A percentile compares a stretch with the other conserved stretches of the same genome.
These are phyloP conservation scores for Leccinum huronense DNA, from an alignment of 1,284 basidiomycete species.

Conservation along the genomic window DNA sequence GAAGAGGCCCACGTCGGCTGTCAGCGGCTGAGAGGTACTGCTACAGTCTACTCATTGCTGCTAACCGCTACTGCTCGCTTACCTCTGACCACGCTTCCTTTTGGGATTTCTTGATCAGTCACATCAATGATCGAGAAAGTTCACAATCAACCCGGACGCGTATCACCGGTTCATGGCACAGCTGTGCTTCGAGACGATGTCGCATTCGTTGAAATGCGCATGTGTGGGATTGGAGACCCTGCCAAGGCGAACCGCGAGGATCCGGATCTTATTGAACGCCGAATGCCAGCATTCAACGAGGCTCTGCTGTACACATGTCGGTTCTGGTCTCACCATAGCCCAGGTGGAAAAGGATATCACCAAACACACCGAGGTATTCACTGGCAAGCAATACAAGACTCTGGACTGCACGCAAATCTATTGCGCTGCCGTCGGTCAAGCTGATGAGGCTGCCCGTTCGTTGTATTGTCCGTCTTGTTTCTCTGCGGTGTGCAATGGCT, in stretches of 20 bases:
- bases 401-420: conserved; percentile 59
- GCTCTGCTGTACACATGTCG: conserved; percentile 26
- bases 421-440: conserved; percentile 27
- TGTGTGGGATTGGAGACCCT: conserved; percentile 25
- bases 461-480: conserved; percentile 53
- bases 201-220: conserved; percentile 22
- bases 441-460: conserved; percentile 29
- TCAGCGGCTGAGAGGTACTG: no score
- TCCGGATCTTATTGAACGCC: conserved; percentile 22
- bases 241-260: conserved; percentile 24
- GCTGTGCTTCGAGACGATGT: conserved; percentile 23
- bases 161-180: conserved; percentile 24
- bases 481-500: conserved; percentile 47
- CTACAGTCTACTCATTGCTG: no score
- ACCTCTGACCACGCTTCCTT: no score
- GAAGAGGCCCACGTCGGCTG: no score
- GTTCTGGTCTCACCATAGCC: conserved; percentile 26
- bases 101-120: conserved; percentile 22
- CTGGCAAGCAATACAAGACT: conserved; percentile 56
- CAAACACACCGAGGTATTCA: conserved; percentile 44
- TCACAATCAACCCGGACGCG: conserved; percentile 15
- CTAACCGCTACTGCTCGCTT: no score
- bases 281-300: conserved; percentile 16
- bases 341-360: no score
- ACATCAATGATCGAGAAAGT: conserved; percentile 20